These are phyloP conservation scores for Penicillium angulare DNA, from an alignment of 495 filamentous ascomycete genomes.

Conservation along the genomic window DNA sequence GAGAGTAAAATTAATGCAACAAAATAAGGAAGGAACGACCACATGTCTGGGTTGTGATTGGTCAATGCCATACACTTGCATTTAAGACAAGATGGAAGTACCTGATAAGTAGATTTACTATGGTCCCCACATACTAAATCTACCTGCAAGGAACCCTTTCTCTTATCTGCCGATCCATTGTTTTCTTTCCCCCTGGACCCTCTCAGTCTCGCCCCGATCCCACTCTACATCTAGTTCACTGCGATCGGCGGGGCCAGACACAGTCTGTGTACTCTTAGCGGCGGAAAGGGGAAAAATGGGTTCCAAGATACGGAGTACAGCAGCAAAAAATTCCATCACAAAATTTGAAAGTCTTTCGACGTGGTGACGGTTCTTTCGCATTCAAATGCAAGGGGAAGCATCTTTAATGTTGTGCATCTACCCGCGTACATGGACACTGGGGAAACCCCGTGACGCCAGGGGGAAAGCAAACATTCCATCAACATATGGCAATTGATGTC, in stretches of 20 bases:
- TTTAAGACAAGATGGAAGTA: not conserved
- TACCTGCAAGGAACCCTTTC: not conserved
- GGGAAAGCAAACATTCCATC: slow-evolving; percentile 7
- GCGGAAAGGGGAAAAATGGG: not conserved
- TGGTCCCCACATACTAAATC: not conserved
- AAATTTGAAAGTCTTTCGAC: too few relatives aligned
- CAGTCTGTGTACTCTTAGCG: not conserved
- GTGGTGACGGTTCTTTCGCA: too few relatives aligned
- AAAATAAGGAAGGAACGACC: not conserved
- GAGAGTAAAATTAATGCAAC: not conserved
- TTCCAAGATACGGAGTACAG: too few relatives aligned
- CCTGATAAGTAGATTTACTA: not conserved
- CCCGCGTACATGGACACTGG: too few relatives aligned
- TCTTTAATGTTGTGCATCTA: not conserved
- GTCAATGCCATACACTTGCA: not conserved
- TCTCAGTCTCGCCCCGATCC: not conserved
- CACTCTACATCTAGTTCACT: too few relatives aligned
- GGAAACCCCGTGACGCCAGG: not conserved
- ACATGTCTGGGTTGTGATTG: not conserved
- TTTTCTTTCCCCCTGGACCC: not conserved
- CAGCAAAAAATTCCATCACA: too few relatives aligned
- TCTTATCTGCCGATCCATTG: not conserved
- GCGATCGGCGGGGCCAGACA: slow-evolving; percentile 1
- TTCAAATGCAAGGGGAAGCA: not conserved
- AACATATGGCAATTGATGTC: not conserved